Percentiles rank a stretch among this genome's conserved stretches.
Evolutionary conservation across 129 eudicot species (phyloP).

Genomic region (Pulicaria dysenterica): DNA sequence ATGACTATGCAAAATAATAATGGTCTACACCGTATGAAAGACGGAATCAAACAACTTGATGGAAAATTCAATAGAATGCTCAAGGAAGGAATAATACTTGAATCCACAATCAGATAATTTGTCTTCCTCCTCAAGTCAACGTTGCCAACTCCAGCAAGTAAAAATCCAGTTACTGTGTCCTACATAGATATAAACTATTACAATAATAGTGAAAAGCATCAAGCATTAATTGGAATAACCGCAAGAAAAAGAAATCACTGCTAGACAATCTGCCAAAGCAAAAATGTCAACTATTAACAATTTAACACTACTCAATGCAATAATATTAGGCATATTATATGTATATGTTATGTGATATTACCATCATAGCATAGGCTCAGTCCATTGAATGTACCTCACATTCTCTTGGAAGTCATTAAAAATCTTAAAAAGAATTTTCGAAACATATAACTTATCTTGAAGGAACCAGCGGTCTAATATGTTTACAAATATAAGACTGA

Average conservation of each 20-base stretch:
- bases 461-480: background rate
- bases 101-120: slow-evolving; percentile 92
- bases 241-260: background rate
- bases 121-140: slow-evolving; percentile 98
- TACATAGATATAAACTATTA: slow-evolving; percentile 31
- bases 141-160: slow-evolving; percentile 97
- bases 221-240: background rate
- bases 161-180: slow-evolving; percentile 94
- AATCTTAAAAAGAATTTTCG: background rate
- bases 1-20: slow-evolving; percentile 6
- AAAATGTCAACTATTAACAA: background rate
- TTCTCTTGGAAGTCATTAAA: background rate
- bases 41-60: background rate
- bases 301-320: background rate
- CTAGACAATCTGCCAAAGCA: background rate
- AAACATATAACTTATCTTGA: background rate
- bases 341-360: background rate
- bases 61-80: background rate
- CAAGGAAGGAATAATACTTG: slow-evolving; percentile 53
- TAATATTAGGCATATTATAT: background rate
- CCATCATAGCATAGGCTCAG: background rate
- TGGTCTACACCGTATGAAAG: background rate
- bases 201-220: slow-evolving; percentile 1
- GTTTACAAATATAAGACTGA: background rate
- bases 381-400: slow-evolving; percentile 1